A percentile compares a stretch with the other conserved stretches of the same genome.
Conservation (phyloP, 2,329 filamentous ascomycete genomes). For the Colletotrichum navitas region DNA sequence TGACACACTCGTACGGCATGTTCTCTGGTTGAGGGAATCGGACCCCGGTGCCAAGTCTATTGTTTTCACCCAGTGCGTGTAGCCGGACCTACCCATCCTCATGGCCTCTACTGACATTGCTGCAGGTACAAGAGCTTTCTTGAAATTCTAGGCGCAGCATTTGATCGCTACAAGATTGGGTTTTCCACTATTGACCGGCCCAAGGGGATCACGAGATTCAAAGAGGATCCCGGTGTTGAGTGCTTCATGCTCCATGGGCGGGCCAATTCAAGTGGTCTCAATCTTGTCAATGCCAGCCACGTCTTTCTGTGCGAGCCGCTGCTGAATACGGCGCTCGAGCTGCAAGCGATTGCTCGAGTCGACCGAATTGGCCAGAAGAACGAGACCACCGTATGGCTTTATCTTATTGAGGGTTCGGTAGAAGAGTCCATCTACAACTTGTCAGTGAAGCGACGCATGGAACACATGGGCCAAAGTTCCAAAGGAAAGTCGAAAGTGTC, state of each 20-base stretch:
- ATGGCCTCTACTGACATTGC: constrained; percentile 33
- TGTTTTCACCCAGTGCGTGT: constrained; percentile 83
- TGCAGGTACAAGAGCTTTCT: constrained; percentile 80
- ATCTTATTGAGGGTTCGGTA: constrained; percentile 89
- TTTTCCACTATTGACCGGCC: constrained; percentile 77
- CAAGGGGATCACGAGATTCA: constrained; percentile 81
- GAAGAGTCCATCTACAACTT: constrained; percentile 93
- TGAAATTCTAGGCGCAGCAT: constrained; percentile 76
- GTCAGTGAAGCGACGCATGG: constrained; percentile 81
- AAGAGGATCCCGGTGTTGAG: constrained; percentile 78
- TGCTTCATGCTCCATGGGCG: constrained; percentile 92
- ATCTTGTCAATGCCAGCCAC: constrained; percentile 91
- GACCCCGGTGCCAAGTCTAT: constrained; percentile 92
- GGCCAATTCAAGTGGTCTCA: constrained; percentile 88
- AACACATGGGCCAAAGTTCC: constrained; percentile 73
- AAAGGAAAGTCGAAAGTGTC: constrained; percentile 57
- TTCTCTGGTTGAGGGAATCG: constrained; percentile 85
- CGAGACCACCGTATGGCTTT: constrained; percentile 94
- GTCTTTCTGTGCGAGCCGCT: constrained; percentile 96
- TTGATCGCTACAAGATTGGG: constrained; percentile 79
- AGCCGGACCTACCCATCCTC: neutral
- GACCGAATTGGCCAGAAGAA: constrained; percentile 93
- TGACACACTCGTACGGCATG: constrained; percentile 83
- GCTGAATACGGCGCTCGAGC: constrained; percentile 91
- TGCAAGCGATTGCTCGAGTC: constrained; percentile 94